Evolutionary conservation across 2,329 filamentous ascomycete genomes (phyloP), one percentile per base, ranked within the genome.

Genomic region (Aspergillus tanneri): DNA sequence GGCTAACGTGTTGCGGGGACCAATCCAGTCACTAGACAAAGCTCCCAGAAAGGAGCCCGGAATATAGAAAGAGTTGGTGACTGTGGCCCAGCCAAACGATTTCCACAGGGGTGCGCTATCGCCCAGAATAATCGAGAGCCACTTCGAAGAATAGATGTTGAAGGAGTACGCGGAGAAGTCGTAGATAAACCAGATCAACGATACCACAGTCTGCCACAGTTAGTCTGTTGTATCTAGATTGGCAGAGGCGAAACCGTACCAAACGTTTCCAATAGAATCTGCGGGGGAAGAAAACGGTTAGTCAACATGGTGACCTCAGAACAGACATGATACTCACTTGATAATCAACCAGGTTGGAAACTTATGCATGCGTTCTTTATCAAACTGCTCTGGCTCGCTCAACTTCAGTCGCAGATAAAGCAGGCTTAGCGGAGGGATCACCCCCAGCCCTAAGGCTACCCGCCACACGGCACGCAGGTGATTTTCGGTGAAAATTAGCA

Each of bases 61-160:
- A 40, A 95, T 79, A 69, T 95, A 95, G 69, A 96, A 96, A 53
- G 90, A 74, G 67, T 93, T 95, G 73, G 95, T 83, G 34, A 96
- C 79, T 0, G 87, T 90, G 64, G 89, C 90, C 90, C 90, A 96
- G 32, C 90, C 91, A 52, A 96, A 91, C 9, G 84, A 74, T 53
- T 86, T 87, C 63, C 88, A 92, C 2, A 96, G 73, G 0, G 85
- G 79, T 0, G 82, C 76, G 4, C 66, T 59, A 0, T 75, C 62
- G 8, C 82, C 80, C 0, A 95, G 72, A 60, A 95, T 92, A 1
- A 74, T 65, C 1, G 47, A 24, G 7, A 77, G 56, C 72, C 72
- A 76, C 22, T 83, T 80, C 1, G 85, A 85, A 0, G 87, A 88
- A 73, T 93, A 96, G 61, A 96, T 89, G 43, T 86, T 80, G 65